A percentile compares a stretch with the other conserved stretches of the same genome.
Evolutionary conservation across 2,329 filamentous ascomycete species (phyloP).

Genomic region (Talaromyces sp.): DNA sequence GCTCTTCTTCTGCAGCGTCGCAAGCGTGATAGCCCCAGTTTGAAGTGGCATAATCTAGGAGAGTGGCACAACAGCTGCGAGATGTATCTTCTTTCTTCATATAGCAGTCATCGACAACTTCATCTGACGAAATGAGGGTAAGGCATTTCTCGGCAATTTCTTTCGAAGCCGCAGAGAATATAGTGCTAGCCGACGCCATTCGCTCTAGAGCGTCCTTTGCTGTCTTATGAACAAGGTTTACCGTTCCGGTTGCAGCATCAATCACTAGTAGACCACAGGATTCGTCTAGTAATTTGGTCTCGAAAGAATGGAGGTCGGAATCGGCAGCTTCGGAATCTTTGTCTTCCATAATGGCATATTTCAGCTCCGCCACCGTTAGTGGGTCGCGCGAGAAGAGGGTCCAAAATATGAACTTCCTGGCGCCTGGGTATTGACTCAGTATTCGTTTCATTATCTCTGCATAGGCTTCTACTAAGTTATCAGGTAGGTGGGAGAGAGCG

Average conservation of each 20-base stretch:
- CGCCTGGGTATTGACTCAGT: slow-evolving; percentile 17
- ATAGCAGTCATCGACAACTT: slow-evolving; percentile 30
- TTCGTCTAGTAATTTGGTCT: slow-evolving; percentile 14
- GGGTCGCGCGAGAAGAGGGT: slow-evolving; percentile 21
- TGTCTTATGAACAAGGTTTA: slow-evolving; percentile 25
- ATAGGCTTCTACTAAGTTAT: slow-evolving; percentile 24
- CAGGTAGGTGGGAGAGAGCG: slow-evolving; percentile 21
- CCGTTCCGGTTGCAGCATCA: slow-evolving; percentile 20
- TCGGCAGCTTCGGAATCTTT: neutral
- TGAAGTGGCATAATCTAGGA: slow-evolving; percentile 21
- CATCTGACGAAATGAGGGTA: slow-evolving; percentile 21
- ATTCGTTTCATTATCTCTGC: slow-evolving; percentile 26
- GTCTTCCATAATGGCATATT: slow-evolving; percentile 14
- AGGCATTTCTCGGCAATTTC: slow-evolving; percentile 27
- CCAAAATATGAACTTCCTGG: slow-evolving; percentile 24
- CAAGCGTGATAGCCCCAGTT: slow-evolving; percentile 28
- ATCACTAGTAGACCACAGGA: slow-evolving; percentile 22
- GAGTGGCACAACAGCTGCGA: slow-evolving; percentile 10
- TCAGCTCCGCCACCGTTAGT: slow-evolving; percentile 21
- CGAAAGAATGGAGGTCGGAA: slow-evolving; percentile 13
- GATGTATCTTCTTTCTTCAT: slow-evolving; percentile 10
- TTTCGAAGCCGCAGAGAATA: slow-evolving; percentile 24
- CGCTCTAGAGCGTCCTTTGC: slow-evolving; percentile 26
- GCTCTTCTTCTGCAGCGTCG: slow-evolving; percentile 24
- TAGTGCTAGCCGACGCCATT: slow-evolving; percentile 20